These are phyloP conservation scores for Blakeslea trispora DNA, from an alignment of 371 early-diverging fungal species.

Conservation along the genomic window DNA sequence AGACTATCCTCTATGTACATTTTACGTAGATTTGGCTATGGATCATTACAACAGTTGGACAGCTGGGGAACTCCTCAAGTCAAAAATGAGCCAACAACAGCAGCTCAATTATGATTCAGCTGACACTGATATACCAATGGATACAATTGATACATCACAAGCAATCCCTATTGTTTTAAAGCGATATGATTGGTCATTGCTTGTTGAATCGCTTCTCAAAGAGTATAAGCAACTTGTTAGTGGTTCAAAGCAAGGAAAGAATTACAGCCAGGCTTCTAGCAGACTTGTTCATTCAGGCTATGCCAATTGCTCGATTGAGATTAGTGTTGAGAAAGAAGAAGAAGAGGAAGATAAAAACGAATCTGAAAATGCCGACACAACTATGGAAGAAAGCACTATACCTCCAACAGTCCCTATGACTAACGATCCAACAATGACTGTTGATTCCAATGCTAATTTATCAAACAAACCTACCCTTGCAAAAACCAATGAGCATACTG, in stretches of 20 bases:
- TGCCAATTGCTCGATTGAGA: constrained; percentile 5
- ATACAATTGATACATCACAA: background rate
- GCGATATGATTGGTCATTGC: constrained; percentile 5
- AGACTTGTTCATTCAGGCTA: background rate
- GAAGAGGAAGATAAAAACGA: background rate
- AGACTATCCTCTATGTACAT: constrained; percentile 48
- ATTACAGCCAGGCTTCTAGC: background rate
- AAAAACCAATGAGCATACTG: background rate
- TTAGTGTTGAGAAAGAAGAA: constrained; percentile 7
- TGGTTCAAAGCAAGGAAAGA: background rate
- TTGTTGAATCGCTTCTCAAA: constrained; percentile 10
- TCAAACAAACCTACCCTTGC: background rate
- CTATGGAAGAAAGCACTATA: background rate
- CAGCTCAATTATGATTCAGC: too few species aligned
- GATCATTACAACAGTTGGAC: constrained; percentile 40
- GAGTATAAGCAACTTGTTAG: constrained; percentile 14
- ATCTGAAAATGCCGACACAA: background rate
- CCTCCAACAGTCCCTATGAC: background rate
- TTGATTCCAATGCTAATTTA: background rate
- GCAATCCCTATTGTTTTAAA: constrained; percentile 6
- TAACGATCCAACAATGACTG: background rate
- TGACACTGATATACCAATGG: background rate
- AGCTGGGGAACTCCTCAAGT: constrained; percentile 31
- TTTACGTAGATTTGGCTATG: constrained; percentile 38
- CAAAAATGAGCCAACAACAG: background rate